These are phyloP conservation scores for Coprinellus aureogranulatus DNA, from an alignment of 768 basidiomycete species.

Conservation along the genomic window DNA sequence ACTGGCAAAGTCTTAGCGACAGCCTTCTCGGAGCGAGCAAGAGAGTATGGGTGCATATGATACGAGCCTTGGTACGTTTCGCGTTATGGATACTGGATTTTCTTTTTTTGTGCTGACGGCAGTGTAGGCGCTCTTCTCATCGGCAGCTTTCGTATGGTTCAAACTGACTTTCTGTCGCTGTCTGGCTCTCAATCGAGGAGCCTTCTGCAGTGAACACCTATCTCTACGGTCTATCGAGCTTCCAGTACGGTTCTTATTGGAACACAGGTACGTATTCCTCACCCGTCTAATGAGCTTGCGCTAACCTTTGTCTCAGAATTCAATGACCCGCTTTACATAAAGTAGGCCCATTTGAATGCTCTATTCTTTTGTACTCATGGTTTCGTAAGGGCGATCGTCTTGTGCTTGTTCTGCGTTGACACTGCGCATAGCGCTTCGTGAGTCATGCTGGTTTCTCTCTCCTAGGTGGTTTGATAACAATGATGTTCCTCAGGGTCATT, in stretches of 20 bases:
- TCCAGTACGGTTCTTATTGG: background rate
- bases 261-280: background rate
- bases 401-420: background rate
- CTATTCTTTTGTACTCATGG: background rate
- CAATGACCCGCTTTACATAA: background rate
- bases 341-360: background rate
- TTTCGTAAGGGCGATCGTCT: background rate
- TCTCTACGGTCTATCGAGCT: constrained; percentile 2
- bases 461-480: background rate
- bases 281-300: no score
- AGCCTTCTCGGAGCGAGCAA: background rate
- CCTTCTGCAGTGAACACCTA: constrained; percentile 1
- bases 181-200: background rate
- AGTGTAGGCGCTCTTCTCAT: background rate
- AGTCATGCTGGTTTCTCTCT: background rate
- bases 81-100: background rate
- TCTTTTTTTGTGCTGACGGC: background rate
- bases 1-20: background rate
- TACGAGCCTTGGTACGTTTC: constrained; percentile 1
- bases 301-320: background rate
- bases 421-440: background rate
- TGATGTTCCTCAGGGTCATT: background rate
- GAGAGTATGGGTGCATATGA: constrained; percentile 1
- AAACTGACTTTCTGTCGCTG: background rate
- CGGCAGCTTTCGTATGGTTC: background rate